These are phyloP conservation scores for Phycomyces nitens DNA, from an alignment of 192 early-diverging fungal species.

Conservation along the genomic window DNA sequence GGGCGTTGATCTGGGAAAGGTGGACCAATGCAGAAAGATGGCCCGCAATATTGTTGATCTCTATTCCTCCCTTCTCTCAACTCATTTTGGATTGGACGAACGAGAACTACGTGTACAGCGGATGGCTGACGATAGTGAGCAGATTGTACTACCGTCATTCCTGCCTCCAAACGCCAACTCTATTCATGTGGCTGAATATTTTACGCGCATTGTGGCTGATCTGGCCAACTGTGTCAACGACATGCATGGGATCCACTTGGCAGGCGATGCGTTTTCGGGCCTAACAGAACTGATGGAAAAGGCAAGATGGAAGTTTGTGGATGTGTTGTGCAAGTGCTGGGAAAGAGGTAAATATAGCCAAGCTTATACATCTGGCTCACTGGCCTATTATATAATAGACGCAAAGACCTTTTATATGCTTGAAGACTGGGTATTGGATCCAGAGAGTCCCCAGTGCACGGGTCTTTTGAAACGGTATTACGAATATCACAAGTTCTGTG, in stretches of 20 bases:
- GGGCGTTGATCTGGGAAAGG: slow-evolving; percentile 55
- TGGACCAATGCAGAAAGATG: slow-evolving; percentile 65
- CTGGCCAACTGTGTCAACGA: slow-evolving; percentile 77
- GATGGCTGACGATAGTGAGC: background rate
- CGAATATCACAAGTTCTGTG: slow-evolving; percentile 62
- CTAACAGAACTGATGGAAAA: slow-evolving; percentile 69
- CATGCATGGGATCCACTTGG: slow-evolving; percentile 69
- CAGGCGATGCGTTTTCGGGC: slow-evolving; percentile 63
- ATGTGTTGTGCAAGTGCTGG: slow-evolving; percentile 75
- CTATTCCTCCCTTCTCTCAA: slow-evolving; percentile 53
- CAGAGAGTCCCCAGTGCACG: slow-evolving; percentile 60
- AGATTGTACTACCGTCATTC: slow-evolving; percentile 7
- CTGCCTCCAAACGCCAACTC: slow-evolving; percentile 56
- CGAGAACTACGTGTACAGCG: background rate
- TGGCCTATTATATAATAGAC: no score
- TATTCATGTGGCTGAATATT: slow-evolving; percentile 68
- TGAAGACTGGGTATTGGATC: slow-evolving; percentile 70
- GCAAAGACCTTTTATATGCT: slow-evolving; percentile 65
- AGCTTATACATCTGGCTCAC: no score
- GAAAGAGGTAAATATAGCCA: slow-evolving; percentile 71
- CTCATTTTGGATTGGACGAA: slow-evolving; percentile 41
- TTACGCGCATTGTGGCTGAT: slow-evolving; percentile 69
- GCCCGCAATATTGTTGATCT: slow-evolving; percentile 59
- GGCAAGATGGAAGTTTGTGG: slow-evolving; percentile 68
- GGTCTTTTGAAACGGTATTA: slow-evolving; percentile 62